phyloP scores from a whole-genome alignment of 495 filamentous ascomycete species.

The Xylaria sp. region DNA sequence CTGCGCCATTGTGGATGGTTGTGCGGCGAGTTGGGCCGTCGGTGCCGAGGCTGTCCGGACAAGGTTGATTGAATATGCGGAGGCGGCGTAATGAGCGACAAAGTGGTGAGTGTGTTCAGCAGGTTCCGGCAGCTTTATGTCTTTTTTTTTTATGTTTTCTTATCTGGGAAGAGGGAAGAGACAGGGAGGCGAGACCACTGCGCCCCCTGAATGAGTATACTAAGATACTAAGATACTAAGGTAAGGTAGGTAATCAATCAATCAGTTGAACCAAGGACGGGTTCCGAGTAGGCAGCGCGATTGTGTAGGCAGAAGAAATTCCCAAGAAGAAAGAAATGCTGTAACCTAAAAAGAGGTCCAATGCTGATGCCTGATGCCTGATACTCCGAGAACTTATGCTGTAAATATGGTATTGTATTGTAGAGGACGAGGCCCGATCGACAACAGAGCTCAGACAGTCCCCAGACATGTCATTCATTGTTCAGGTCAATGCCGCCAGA shows the following conservation, averaged over 20 bases:
- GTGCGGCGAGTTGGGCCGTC: neutral
- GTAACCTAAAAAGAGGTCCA: slow-evolving; percentile 15
- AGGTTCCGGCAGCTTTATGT: neutral
- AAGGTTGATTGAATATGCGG: neutral
- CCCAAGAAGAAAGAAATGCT: neutral
- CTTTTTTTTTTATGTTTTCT: neutral
- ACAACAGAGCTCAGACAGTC: neutral
- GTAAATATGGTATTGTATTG: neutral
- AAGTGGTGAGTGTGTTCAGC: neutral
- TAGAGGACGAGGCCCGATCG: slow-evolving; percentile 7
- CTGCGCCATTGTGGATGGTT: slow-evolving; percentile 53
- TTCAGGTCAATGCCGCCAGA: slow-evolving; percentile 10
- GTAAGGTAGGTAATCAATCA: neutral
- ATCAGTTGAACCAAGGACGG: neutral
- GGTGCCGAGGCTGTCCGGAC: slow-evolving; percentile 1
- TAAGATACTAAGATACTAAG: too few species aligned
- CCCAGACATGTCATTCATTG: neutral
- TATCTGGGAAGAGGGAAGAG: neutral
- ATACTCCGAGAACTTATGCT: neutral
- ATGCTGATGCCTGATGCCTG: slow-evolving; percentile 20
- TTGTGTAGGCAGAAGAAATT: slow-evolving; percentile 9
- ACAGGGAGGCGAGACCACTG: neutral
- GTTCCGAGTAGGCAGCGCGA: neutral
- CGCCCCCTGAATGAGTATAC: slow-evolving; percentile 13
- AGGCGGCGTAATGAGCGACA: neutral